Evolutionary conservation across 192 early-diverging fungal species (phyloP), one percentile per base, ranked within the genome.

Genomic region (Rhizophagus sp.): DNA sequence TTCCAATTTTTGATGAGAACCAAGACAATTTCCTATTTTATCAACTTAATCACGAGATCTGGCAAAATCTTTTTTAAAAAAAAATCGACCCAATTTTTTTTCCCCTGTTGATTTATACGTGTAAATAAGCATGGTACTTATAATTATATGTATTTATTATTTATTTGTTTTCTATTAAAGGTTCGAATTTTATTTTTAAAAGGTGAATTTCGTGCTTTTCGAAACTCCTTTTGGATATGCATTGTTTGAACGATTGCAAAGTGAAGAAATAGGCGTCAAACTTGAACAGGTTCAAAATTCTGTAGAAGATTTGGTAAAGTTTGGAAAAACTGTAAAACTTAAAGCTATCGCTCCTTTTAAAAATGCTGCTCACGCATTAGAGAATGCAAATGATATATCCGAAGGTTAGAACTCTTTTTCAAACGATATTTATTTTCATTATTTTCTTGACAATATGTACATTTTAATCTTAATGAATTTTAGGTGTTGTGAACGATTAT

Each of bases 281-380:
- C 88, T 98, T 61, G 93, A 91, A 79, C 90, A 96, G 74, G 96
- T 98, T 64, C 94, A 96, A 86, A 81, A 93, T 41, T 88, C 93
- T 10, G 86, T 96, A 61, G 84, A 87, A 49, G 97, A 99, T 87
- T 89, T 97, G 62, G 88, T 92, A 68, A 94, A 95, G 85, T 98
- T 99, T 83, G 90, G 92, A 81, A 95, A 97, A 84, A 92, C 91
- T 82, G 83, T 99, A 69, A 95, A 95, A 83, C 90, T 97, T 81
- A 96, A 94, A 87, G 96, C 95, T n/a, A 98, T 99, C 84, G 89
- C 88, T 61, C 97, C 98, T 66, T 99, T 99, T 91, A 97, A 96
- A 86, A 94, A 88, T 84, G 96, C 98, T 49, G 96, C 94, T 41
- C 93, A 99, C 86, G 98, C 98, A 79, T 88, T 99, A 47, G 97